Evolutionary conservation across 805 yeast species (phyloP), one percentile per base, ranked within the genome.

Genomic region (Brettanomyces bruxellensis): DNA sequence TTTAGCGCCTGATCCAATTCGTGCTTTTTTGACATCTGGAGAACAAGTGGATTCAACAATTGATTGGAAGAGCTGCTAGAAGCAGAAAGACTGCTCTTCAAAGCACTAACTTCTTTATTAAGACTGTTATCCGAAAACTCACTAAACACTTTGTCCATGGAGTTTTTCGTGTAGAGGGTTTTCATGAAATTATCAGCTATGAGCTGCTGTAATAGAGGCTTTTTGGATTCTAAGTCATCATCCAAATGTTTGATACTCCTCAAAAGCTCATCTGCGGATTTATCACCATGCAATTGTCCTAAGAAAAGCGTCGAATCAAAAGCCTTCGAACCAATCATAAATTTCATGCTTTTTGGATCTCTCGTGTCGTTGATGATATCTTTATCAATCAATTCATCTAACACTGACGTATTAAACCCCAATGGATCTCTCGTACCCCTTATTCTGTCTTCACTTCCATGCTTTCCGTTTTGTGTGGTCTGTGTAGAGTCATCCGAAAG

Each of bases 101-200:
- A 49, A 5, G 25, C 34, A 12, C 46, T 44, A 6, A 59, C 47
- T 28, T 54, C 56, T n/a, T 44, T 39, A 3, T 49, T 40, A 32
- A 62, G 43, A 34, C 52, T 52, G 24, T 58, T 58, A 28, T 55
- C 55, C 30, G 70, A 65, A 53, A 82, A 78, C 51, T 77, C 80
- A 22, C 62, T 66, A 49, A 79, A 74, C 4, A 83, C 79, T 25
- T 72, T 71, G 56, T 84, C 90, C 35, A 85, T 63, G 3, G 77
- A 68, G 24, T 82, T 75, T 55, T 85, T 85, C 25, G 81, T 72
- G 50, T 74, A 75, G 32, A 85, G 86, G 51, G 82, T 83, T 52
- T 73, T 71, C 45, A 77, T 74, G 53, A 79, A 82, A 56, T 84
- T 86, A 12, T 70, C 63, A 51, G 78, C 78, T 13, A 83, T 78